Evolutionary conservation across 345 rosid species (phyloP).

Genomic region (Lepidium africanum): DNA sequence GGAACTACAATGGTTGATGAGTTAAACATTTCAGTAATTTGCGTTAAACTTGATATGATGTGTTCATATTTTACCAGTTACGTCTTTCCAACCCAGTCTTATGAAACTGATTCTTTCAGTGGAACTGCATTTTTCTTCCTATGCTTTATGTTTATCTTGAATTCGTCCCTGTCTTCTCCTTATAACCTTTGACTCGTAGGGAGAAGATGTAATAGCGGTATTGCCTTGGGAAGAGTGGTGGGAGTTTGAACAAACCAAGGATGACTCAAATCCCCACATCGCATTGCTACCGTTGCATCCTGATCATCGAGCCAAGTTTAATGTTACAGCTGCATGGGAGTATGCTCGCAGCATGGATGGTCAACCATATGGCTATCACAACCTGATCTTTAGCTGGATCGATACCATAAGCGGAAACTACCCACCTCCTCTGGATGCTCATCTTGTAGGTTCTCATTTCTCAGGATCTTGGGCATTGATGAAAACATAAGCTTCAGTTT

Average conservation of each 20-base stretch:
- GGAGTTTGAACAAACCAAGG: slow-evolving; percentile 89
- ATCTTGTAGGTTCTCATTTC: slow-evolving; percentile 49
- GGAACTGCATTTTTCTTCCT: background rate
- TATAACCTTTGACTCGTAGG: slow-evolving; percentile 36
- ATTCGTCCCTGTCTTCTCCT: background rate
- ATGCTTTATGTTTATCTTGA: background rate
- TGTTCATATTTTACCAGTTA: background rate
- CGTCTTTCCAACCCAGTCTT: background rate
- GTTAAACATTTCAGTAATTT: background rate
- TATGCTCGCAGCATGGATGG: slow-evolving; percentile 87
- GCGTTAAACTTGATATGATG: background rate
- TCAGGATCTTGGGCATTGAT: background rate
- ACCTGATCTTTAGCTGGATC: slow-evolving; percentile 98
- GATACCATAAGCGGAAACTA: slow-evolving; percentile 79
- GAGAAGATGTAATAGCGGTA: slow-evolving; percentile 77
- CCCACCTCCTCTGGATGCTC: slow-evolving; percentile 96
- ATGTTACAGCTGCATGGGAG: slow-evolving; percentile 96
- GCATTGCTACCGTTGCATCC: slow-evolving; percentile 92
- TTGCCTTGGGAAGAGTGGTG: slow-evolving; percentile 99
- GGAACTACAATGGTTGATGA: background rate
- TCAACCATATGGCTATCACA: slow-evolving; percentile 90
- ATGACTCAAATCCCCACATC: slow-evolving; percentile 87
- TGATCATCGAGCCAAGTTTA: slow-evolving; percentile 75
- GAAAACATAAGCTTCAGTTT: background rate
- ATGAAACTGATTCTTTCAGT: background rate